These are phyloP conservation scores for Dothiorella sarmentorum DNA, from an alignment of 2,329 filamentous ascomycete species.

Conservation along the genomic window DNA sequence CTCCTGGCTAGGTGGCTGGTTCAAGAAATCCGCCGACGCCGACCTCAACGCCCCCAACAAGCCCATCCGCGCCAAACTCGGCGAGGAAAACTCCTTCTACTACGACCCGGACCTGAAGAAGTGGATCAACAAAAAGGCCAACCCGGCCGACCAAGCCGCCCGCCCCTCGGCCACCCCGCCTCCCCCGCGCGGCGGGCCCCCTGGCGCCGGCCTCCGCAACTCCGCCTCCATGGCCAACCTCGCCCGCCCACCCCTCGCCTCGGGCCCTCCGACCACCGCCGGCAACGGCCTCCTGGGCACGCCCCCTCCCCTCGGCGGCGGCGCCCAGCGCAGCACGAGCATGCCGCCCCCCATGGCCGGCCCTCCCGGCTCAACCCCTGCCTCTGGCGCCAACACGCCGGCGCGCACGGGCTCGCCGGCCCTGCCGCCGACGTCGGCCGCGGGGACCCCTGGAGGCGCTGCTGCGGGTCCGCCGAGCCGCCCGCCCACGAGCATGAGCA, in stretches of 20 bases:
- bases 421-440: constrained; percentile 16
- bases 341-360: constrained; percentile 35
- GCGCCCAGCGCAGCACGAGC: constrained; percentile 26
- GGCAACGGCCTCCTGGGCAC: neutral
- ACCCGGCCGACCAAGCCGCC: constrained; percentile 58
- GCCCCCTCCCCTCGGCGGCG: neutral
- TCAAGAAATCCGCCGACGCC: constrained; percentile 64
- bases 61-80: constrained; percentile 91
- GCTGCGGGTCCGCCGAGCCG: constrained; percentile 34
- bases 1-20: constrained; percentile 85
- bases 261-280: too few relatives aligned
- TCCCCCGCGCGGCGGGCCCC: constrained; percentile 64
- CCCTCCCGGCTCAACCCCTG: constrained; percentile 18
- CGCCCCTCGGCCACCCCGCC: constrained; percentile 62
- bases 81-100: constrained; percentile 87
- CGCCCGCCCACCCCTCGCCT: constrained; percentile 21
- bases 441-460: constrained; percentile 1
- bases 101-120: constrained; percentile 96
- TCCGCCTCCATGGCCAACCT: constrained; percentile 49
- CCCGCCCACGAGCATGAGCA: constrained; percentile 79
- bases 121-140: constrained; percentile 95
- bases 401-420: constrained; percentile 34
- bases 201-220: constrained; percentile 51
- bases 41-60: constrained; percentile 54
- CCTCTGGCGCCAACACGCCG: constrained; percentile 32